Evolutionary conservation across 345 rosid genomes (phyloP), one percentile per base, ranked within the genome.

Genomic region (Populus alba): DNA sequence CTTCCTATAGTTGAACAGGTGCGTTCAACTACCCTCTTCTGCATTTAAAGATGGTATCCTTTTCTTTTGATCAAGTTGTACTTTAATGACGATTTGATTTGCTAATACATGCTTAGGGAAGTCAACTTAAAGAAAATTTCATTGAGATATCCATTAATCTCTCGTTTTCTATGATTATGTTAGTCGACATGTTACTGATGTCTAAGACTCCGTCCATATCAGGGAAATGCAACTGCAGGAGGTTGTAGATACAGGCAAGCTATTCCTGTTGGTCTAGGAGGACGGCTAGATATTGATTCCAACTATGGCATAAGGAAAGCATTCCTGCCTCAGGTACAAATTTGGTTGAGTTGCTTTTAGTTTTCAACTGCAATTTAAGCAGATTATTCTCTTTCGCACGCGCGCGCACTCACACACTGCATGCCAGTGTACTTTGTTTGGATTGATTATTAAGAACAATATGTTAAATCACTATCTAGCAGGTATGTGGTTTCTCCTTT

Each of bases 1-100:
- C 91, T 91, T n/a, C 98, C 98, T 17, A 78, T 95, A 6, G 90
- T 93, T n/a, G 97, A 95, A 49, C 98, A 95, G 91, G 97, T 94
- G 68, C 27, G 29, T n/a, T 18, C 20, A 68, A 17, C 37, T 51
- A 17, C 29, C 25, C 9, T n/a, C 13, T 13, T 7, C 18, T 47
- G 53, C 53, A 47, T 47, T 47, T 47, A 47, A 13, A 15, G 18
- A 12, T 47, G 53, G 18, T 41, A 15, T 15, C 22, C 57, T 18
- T 51, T 51, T 51, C n/a, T 17, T 51, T 51, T 5, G n/a, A 20
- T 51, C n/a, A 51, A 51, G n/a, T 18, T 51, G n/a, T 51, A 1
- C n/a, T 51, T 7, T 51, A 0, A 18, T 18, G 59, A 51, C 59
- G 17, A 6, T 20, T 18, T 41, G 12, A 11, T 41, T 51, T 6